Evolutionary conservation across 768 basidiomycete species (phyloP).

Genomic region (Lactarius tabidus): DNA sequence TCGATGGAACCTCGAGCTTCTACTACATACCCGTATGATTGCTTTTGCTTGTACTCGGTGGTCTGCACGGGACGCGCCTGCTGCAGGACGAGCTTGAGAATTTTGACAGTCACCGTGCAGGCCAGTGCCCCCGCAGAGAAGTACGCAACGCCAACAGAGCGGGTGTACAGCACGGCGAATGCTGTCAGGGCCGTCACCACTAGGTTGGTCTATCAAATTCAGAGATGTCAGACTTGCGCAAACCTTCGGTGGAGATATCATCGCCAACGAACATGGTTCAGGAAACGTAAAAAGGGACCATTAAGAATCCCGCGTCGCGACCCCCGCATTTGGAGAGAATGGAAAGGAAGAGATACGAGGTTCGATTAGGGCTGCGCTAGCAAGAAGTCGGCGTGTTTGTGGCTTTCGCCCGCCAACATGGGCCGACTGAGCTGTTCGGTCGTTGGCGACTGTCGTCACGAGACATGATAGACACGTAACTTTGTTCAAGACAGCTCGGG

Average conservation of each 20-base stretch:
- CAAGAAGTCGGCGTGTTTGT: background rate
- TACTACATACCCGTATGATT: constrained; percentile 59
- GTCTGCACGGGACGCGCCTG: constrained; percentile 56
- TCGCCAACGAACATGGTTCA: constrained; percentile 20
- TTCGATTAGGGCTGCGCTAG: background rate
- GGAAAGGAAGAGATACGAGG: background rate
- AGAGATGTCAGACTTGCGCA: constrained; percentile 15
- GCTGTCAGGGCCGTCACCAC: constrained; percentile 53
- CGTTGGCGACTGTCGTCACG: background rate
- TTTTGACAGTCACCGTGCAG: constrained; percentile 56
- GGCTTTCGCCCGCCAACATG: background rate
- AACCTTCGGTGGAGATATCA: background rate
- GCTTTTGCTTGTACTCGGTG: constrained; percentile 40
- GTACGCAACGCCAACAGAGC: constrained; percentile 58
- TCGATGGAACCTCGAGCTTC: background rate
- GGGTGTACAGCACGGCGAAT: constrained; percentile 50
- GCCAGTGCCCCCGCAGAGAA: constrained; percentile 54
- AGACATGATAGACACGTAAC: background rate
- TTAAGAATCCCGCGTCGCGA: background rate
- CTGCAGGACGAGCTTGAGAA: constrained; percentile 54
- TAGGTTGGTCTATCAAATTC: constrained; percentile 47
- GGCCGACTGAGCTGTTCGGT: background rate
- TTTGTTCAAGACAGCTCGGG: too few relatives aligned
- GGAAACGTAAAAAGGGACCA: constrained; percentile 5
- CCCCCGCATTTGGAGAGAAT: constrained; percentile 2